These are phyloP conservation scores for Byssochlamys sp. DNA, from an alignment of 2,329 filamentous ascomycete genomes.

Conservation along the genomic window DNA sequence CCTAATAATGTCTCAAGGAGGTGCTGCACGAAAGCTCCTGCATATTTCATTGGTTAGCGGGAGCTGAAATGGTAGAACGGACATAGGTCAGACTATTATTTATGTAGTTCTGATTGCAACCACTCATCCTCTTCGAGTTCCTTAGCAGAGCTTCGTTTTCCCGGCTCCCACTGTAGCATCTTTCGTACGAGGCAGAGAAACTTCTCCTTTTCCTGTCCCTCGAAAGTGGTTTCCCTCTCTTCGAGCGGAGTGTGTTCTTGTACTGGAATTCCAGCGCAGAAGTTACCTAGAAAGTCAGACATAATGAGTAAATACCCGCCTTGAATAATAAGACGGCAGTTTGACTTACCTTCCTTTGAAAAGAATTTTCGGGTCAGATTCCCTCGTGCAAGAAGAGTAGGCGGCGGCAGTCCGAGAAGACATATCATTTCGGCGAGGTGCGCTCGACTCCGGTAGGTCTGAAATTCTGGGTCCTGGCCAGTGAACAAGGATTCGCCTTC, in stretches of 20 bases:
- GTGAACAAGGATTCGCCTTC: slow-evolving; percentile 39
- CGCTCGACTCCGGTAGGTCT: slow-evolving; percentile 28
- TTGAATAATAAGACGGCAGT: too few relatives aligned
- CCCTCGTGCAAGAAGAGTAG: slow-evolving; percentile 18
- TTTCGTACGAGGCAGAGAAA: not conserved
- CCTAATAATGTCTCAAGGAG: too few relatives aligned
- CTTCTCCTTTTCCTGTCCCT: not conserved
- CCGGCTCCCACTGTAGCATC: not conserved
- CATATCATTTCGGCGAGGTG: slow-evolving; percentile 42
- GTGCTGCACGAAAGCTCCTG: too few relatives aligned
- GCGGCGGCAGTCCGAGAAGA: slow-evolving; percentile 37
- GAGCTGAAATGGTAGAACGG: too few relatives aligned
- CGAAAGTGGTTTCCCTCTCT: not conserved
- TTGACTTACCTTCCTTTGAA: not conserved
- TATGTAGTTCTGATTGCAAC: not conserved
- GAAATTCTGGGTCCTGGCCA: slow-evolving; percentile 28
- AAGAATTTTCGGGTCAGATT: slow-evolving; percentile 1
- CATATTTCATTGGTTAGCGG: too few relatives aligned
- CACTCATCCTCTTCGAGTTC: slow-evolving; percentile 21
- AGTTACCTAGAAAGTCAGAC: too few relatives aligned
- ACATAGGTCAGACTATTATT: too few relatives aligned
- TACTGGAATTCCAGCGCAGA: not conserved
- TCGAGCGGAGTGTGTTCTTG: not conserved
- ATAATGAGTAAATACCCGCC: too few relatives aligned
- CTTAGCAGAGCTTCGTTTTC: slow-evolving; percentile 18